Conservation (phyloP, 2,329 filamentous ascomycete genomes). For the Emmonsiellopsis sp. region DNA sequence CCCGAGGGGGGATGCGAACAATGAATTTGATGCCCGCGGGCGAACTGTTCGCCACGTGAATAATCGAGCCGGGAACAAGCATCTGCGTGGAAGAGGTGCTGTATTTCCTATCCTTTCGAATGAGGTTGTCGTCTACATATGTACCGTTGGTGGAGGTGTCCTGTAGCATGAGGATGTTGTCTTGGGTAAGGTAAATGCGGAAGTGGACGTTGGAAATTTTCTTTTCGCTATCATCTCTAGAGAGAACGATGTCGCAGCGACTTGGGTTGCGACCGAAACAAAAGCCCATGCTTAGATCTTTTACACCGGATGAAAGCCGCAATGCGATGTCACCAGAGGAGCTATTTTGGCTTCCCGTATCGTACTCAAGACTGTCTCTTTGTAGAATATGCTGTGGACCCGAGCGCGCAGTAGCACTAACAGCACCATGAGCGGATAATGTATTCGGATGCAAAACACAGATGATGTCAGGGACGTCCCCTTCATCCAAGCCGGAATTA, state of each 20-base stretch:
- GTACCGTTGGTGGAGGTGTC: slow-evolving; percentile 96
- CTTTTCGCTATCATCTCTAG: slow-evolving; percentile 58
- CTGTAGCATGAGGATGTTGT: slow-evolving; percentile 81
- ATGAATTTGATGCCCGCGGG: slow-evolving; percentile 65
- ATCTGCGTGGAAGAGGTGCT: slow-evolving; percentile 46
- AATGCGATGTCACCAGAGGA: slow-evolving; percentile 57
- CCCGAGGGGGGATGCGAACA: slow-evolving; percentile 70
- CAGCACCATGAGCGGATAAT: slow-evolving; percentile 59
- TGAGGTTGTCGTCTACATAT: slow-evolving; percentile 62
- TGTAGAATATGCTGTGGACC: slow-evolving; percentile 55
- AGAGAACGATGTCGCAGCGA: slow-evolving; percentile 63
- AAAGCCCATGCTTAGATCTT: slow-evolving; percentile 63
- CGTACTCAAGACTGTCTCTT: slow-evolving; percentile 34
- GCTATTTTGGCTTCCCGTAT: slow-evolving; percentile 22
- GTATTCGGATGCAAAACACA: slow-evolving; percentile 79
- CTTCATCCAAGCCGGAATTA: slow-evolving; percentile 71
- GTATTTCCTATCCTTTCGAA: slow-evolving; percentile 44
- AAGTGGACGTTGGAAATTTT: slow-evolving; percentile 93
- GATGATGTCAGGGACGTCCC: slow-evolving; percentile 79
- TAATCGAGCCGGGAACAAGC: slow-evolving; percentile 61
- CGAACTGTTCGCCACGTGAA: slow-evolving; percentile 52
- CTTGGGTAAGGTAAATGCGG: slow-evolving; percentile 80
- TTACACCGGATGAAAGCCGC: slow-evolving; percentile 64
- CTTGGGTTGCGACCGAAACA: slow-evolving; percentile 69
- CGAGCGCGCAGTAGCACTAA: slow-evolving; percentile 45